Evolutionary conservation across 371 early-diverging fungal species (phyloP).

Genomic region (Cokeromyces recurvatus): DNA sequence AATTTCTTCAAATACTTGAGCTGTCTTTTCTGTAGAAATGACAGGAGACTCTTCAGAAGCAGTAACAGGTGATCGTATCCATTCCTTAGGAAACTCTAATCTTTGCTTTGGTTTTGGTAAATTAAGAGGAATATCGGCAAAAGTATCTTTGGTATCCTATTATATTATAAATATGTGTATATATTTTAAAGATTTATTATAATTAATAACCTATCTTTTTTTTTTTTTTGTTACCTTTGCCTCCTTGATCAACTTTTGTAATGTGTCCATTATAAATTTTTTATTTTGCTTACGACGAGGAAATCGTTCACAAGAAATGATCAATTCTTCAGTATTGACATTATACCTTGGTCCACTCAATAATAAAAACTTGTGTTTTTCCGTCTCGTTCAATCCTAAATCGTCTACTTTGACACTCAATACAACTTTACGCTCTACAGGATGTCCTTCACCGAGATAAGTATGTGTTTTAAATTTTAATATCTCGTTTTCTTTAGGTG

Average conservation of each 20-base stretch:
- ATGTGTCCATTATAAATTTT: slow-evolving; percentile 55
- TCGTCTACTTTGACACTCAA: slow-evolving; percentile 51
- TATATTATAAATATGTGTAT: not conserved
- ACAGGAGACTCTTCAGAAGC: not conserved
- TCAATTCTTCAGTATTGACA: slow-evolving; percentile 47
- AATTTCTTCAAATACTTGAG: not conserved
- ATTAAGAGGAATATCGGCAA: slow-evolving; percentile 60
- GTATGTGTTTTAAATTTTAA: slow-evolving; percentile 54
- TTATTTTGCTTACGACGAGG: slow-evolving; percentile 65
- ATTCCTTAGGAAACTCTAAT: slow-evolving; percentile 61
- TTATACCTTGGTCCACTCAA: slow-evolving; percentile 59
- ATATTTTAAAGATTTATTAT: no score
- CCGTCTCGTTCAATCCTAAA: slow-evolving; percentile 40
- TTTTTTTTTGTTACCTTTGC: slow-evolving; percentile 40
- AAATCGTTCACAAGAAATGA: slow-evolving; percentile 61
- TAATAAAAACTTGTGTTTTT: slow-evolving; percentile 58
- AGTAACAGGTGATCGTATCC: slow-evolving; percentile 28
- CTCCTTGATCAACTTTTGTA: slow-evolving; percentile 51
- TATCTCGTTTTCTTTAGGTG: slow-evolving; percentile 49
- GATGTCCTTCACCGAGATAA: slow-evolving; percentile 61
- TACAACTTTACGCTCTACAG: slow-evolving; percentile 57
- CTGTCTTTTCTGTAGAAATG: not conserved
- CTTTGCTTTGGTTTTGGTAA: slow-evolving; percentile 53
- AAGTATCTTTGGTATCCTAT: slow-evolving; percentile 45
- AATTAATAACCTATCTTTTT: not conserved